Conservation (phyloP, 192 early-diverging fungal genomes). For the Linnemannia exigua region DNA sequence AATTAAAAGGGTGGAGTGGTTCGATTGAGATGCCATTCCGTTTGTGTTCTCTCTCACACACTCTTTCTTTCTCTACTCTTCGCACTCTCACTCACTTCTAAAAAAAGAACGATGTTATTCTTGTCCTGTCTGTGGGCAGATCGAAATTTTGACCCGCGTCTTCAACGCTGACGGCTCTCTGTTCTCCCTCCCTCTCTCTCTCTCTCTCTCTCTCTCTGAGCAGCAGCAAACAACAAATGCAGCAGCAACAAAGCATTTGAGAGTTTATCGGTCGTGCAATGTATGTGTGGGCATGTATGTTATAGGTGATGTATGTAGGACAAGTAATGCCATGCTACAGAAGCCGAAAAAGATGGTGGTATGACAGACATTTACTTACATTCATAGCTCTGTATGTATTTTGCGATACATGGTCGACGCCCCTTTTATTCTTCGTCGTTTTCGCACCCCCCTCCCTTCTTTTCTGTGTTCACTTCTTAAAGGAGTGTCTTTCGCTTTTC, state of each 20-base stretch:
- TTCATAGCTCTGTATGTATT: too few relatives aligned
- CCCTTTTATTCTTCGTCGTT: too few relatives aligned
- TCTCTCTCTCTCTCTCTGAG: constrained; percentile 2
- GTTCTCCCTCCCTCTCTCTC: too few relatives aligned
- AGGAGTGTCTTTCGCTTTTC: neutral
- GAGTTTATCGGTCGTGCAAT: neutral
- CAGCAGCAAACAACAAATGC: neutral
- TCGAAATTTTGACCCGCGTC: neutral
- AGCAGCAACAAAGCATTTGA: neutral
- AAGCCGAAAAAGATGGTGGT: too few relatives aligned
- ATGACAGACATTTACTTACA: too few relatives aligned
- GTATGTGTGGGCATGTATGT: neutral
- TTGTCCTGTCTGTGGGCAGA: neutral
- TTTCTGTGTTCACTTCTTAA: neutral
- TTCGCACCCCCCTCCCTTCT: neutral
- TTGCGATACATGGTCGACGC: too few relatives aligned
- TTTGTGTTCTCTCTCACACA: neutral
- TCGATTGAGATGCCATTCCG: neutral
- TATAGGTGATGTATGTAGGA: too few relatives aligned
- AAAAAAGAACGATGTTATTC: neutral
- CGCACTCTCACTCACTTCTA: neutral
- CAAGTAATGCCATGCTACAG: too few relatives aligned
- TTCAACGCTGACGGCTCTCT: too few relatives aligned
- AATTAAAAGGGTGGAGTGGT: neutral
- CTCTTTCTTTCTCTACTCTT: neutral